A percentile compares a stretch with the other conserved stretches of the same genome.
Conservation (phyloP, 495 filamentous ascomycete genomes). For the Neurospora sp. region DNA sequence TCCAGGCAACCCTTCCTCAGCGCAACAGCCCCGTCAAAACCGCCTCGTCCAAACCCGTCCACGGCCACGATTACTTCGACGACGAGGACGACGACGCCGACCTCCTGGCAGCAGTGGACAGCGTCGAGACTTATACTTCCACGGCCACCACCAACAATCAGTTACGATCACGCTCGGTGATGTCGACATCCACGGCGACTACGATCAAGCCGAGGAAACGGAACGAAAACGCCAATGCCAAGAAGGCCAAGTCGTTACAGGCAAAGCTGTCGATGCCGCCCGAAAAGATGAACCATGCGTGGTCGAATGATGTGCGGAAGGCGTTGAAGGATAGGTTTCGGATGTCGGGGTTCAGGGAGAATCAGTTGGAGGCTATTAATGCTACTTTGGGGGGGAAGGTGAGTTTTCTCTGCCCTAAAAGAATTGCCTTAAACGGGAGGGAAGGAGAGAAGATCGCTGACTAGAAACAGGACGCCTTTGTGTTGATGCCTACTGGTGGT, state of each 20-base stretch:
- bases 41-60: neutral
- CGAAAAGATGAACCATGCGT: slow-evolving; percentile 44
- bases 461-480: slow-evolving; percentile 56
- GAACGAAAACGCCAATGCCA: slow-evolving; percentile 5
- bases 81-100: slow-evolving; percentile 64
- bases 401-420: neutral
- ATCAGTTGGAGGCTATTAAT: slow-evolving; percentile 94
- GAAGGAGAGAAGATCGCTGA: neutral
- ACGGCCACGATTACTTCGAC: slow-evolving; percentile 47
- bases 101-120: slow-evolving; percentile 51
- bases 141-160: slow-evolving; percentile 2
- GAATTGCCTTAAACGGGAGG: too few species aligned
- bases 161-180: slow-evolving; percentile 17
- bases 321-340: slow-evolving; percentile 72
- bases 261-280: slow-evolving; percentile 23
- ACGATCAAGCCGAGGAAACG: slow-evolving; percentile 18
- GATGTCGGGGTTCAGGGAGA: slow-evolving; percentile 74
- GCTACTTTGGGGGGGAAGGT: slow-evolving; percentile 68
- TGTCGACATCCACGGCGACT: slow-evolving; percentile 27
- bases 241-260: slow-evolving; percentile 15
- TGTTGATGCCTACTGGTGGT: slow-evolving; percentile 95
- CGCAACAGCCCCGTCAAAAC: neutral
- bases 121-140: slow-evolving; percentile 41
- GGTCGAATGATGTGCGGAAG: slow-evolving; percentile 77
- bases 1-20: neutral